A percentile compares a stretch with the other conserved stretches of the same genome.
Evolutionary conservation across 1,139 yeast species (phyloP).

Genomic region (Blastobotrys arbuscula): DNA sequence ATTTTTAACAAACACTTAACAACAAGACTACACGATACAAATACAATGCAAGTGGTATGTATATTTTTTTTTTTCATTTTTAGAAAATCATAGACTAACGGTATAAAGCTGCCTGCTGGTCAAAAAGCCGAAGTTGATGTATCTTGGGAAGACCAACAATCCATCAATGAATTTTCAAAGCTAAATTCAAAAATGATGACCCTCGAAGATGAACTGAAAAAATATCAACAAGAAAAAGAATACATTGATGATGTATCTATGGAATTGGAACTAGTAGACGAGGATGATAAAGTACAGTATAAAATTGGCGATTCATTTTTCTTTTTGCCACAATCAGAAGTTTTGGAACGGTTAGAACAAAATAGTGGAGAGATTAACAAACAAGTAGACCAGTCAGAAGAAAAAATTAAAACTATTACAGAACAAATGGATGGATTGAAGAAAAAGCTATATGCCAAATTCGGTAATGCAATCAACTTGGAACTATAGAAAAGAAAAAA

Average conservation of each 20-base stretch:
- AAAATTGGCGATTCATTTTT: slow-evolving; percentile 76
- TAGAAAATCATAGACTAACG: not conserved
- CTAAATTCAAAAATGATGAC: slow-evolving; percentile 65
- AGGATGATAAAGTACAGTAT: slow-evolving; percentile 53
- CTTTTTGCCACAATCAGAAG: slow-evolving; percentile 57
- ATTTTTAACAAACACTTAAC: not conserved
- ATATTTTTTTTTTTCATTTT: not conserved
- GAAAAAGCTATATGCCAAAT: slow-evolving; percentile 73
- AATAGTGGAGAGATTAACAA: slow-evolving; percentile 50
- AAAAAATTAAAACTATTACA: slow-evolving; percentile 47
- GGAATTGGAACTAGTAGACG: slow-evolving; percentile 83
- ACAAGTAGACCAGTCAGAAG: slow-evolving; percentile 45
- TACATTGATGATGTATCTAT: slow-evolving; percentile 79
- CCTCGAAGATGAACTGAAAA: slow-evolving; percentile 45
- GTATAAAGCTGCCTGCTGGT: slow-evolving; percentile 17
- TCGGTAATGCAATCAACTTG: slow-evolving; percentile 83
- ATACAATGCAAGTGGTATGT: slow-evolving; percentile 14
- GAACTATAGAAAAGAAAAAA: slow-evolving; percentile 38
- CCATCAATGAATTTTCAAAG: slow-evolving; percentile 82
- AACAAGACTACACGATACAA: not conserved
- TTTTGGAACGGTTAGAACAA: slow-evolving; percentile 55
- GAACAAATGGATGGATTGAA: slow-evolving; percentile 56
- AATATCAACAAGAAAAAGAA: slow-evolving; percentile 67
- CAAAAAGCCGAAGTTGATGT: slow-evolving; percentile 63
- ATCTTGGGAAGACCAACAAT: slow-evolving; percentile 81